Percentiles rank a stretch among this genome's conserved stretches.
Conservation (phyloP, 2,329 filamentous ascomycete genomes). For the Trichoderma breve region DNA sequence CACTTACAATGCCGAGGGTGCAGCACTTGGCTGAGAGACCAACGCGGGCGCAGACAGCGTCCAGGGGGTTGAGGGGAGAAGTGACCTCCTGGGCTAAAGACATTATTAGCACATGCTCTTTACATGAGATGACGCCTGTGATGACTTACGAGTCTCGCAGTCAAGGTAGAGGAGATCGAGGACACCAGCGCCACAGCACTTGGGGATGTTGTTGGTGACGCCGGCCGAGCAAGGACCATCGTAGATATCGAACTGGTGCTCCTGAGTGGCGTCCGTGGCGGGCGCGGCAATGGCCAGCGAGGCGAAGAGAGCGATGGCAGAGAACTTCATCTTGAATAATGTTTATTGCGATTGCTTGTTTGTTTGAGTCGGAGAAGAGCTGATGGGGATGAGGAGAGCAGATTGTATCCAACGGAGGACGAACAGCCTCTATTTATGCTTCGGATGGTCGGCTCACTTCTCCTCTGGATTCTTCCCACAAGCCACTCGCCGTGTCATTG, state of each 20-base stretch:
- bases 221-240: conserved; percentile 7
- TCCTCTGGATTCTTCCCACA: background rate
- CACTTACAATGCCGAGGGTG: background rate
- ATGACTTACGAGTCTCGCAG: conserved; percentile 21
- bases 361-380: background rate
- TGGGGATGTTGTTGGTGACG: conserved; percentile 17
- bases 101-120: background rate
- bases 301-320: conserved; percentile 22
- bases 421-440: conserved; percentile 10
- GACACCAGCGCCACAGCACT: conserved; percentile 23
- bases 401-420: background rate
- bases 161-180: conserved; percentile 20
- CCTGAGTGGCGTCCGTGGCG: background rate
- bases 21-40: conserved; percentile 13
- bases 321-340: conserved; percentile 26
- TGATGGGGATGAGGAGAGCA: background rate
- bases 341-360: background rate
- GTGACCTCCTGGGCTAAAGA: background rate
- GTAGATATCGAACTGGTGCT: background rate
- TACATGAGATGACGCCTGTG: too few species aligned
- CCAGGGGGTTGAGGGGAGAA: background rate
- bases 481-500: background rate
- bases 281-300: conserved; percentile 23
- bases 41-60: background rate
- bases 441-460: conserved; percentile 4